Base-by-base conservation (phyloP, 805 yeast species). In the Starmerella kuoi region DNA sequence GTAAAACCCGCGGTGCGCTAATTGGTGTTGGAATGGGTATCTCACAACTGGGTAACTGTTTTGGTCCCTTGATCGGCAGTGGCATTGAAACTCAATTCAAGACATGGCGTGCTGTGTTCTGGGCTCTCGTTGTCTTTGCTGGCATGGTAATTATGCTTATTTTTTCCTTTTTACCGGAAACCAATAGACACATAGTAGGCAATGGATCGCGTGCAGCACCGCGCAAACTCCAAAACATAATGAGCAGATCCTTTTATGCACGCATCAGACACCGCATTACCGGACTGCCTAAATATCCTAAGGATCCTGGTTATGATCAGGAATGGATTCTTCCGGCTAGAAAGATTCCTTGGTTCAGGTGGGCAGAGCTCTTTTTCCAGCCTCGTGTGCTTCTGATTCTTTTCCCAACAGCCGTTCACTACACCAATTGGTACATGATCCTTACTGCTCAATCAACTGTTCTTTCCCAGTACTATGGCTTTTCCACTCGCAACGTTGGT, bases 41-140 rank as follows among this genome's bases (percentile, higher is more conserved):
- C 33, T 74, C 77, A 15, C 66, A 80, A 25, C 51, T 80, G 6
- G 94, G 94, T 1, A 79, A 77, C 53, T 85, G 84, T 2, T 66
- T 84, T 48, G 88, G 93, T 9, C 84, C 93, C 0, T 61, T 86
- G n/a, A 62, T 84, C 19, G 77, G 78, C 6, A 67, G 76, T 4
- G 61, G 63, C 1, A 52, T 73, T 56, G 66, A 73, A 3, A 59
- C 64, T 19, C 65, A 68, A 51, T 52, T 60, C 27, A 66, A 74
- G 17, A 24, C 49, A 4, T 85, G 95, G 94, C 67, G 87, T 51
- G 74, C 85, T 0, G 58, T 61, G 8, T 61, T 62, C 41, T 75
- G 84, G 75, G 81, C 85, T 48, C 60, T 81, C 39, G 75, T 81
- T 1, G 76, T 79, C 22, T 74, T 79, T 8, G 72, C 79, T 24